Evolutionary conservation across 805 yeast genomes (phyloP).

Genomic region (Myxozyma lipomycoides): DNA sequence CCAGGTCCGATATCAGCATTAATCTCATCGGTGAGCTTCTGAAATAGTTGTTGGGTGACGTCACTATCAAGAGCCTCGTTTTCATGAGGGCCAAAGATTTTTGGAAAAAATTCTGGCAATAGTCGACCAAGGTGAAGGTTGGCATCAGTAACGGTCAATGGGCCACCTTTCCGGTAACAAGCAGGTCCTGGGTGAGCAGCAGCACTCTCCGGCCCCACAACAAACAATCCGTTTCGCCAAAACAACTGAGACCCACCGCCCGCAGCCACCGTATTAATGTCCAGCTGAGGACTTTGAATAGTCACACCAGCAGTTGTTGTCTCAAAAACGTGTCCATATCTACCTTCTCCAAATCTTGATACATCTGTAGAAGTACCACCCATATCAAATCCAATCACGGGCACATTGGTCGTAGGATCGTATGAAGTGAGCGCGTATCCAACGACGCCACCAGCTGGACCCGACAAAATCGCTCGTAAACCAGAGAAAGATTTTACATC

Average conservation of each 20-base stretch:
- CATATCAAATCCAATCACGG: constrained; percentile 81
- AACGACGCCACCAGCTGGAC: constrained; percentile 98
- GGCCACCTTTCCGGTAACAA: constrained; percentile 79
- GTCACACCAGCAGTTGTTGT: constrained; percentile 80
- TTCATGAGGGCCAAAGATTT: constrained; percentile 78
- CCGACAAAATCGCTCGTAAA: constrained; percentile 79
- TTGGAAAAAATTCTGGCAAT: constrained; percentile 70
- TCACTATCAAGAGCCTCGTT: constrained; percentile 62
- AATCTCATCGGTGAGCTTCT: constrained; percentile 51
- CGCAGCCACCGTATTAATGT: constrained; percentile 78
- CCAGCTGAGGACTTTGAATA: constrained; percentile 79
- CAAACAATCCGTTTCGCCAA: constrained; percentile 68
- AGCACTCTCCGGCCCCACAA: constrained; percentile 85
- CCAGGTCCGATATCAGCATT: constrained; percentile 46
- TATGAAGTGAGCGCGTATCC: constrained; percentile 85
- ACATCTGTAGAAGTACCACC: constrained; percentile 91
- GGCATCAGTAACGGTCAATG: constrained; percentile 81
- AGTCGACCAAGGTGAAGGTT: constrained; percentile 69
- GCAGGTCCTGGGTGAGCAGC: constrained; percentile 89
- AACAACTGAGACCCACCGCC: constrained; percentile 73
- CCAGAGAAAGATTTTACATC: constrained; percentile 84
- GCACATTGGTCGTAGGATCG: constrained; percentile 49
- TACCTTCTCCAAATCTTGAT: constrained; percentile 64
- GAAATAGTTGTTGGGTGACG: constrained; percentile 49
- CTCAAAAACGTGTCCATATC: constrained; percentile 74